Evolutionary conservation across 148 eudicot species (phyloP), one percentile per base, ranked within the genome.

Genomic region (Diospyros kaki): DNA sequence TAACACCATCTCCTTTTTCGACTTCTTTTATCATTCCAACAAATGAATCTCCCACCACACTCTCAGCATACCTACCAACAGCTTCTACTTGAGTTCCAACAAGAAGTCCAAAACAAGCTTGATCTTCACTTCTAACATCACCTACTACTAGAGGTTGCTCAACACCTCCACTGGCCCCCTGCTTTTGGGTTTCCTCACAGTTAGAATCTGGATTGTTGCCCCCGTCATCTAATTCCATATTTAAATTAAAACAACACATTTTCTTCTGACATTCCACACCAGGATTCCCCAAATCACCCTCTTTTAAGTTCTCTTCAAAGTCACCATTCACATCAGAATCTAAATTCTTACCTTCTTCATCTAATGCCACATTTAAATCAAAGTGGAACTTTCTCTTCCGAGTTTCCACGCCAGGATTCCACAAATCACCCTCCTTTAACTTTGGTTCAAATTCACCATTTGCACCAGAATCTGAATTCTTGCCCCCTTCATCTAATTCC

Each of bases 401-500:
- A 52, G 13, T 53, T 73, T 18, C 62, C 80, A n/a, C 58, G 81
- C 51, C 48, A 65, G 51, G 28, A 28, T 28, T 28, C 28, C 28
- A 28, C 28, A 28, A 28, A 28, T 28, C 28, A 28, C 28, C 28
- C 28, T 28, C 28, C 28, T 28, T 28, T 28, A 28, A 28, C 28
- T 28, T 28, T 28, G 64, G 86, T 44, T 67, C 86, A 76, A 44
- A 70, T n/a, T 78, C 93, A 68, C 75, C 79, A 71, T 77, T 81
- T 51, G 78, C 89, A 56, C 76, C 83, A 58, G 53, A 58, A n/a
- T 79, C 85, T 64, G 64, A 54, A 59, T 51, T 72, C 58, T 72
- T 73, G 17, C 58, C 41, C 42, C 80, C 90, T 14, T 85, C 91
- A 50, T 81, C 79, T 55, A 86, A 69, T 68, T 83, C 89, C 77